Conservation (phyloP, 2,329 filamentous ascomycete species). For the Coniochaeta sp. region DNA sequence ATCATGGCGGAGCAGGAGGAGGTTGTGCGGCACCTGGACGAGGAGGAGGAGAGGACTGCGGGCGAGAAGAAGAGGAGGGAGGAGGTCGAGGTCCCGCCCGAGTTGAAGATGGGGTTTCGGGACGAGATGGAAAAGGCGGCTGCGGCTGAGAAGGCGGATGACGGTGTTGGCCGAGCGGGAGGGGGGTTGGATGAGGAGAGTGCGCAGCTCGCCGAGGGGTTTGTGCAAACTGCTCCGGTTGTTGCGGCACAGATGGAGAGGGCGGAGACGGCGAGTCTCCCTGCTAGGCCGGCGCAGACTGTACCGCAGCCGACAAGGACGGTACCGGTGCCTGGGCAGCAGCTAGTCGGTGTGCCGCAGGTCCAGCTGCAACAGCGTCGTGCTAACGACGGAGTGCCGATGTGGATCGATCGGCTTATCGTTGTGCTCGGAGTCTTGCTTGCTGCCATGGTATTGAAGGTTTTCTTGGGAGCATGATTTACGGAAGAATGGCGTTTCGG, state of each 20-base stretch:
- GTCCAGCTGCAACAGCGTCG: conserved; percentile 9
- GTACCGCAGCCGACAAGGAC: conserved; percentile 27
- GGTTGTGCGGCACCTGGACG: conserved; percentile 32
- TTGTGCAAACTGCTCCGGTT: conserved; percentile 38
- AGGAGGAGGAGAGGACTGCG: conserved; percentile 8
- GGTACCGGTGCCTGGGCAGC: conserved; percentile 16
- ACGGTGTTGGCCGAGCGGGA: not conserved
- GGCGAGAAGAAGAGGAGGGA: conserved; percentile 12
- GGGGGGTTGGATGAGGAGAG: conserved; percentile 25
- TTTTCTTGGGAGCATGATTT: conserved; percentile 23
- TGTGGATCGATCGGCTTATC: conserved; percentile 79
- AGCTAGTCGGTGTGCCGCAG: not conserved
- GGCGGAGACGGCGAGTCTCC: not conserved
- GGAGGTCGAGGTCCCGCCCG: conserved; percentile 44
- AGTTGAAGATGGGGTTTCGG: conserved; percentile 60
- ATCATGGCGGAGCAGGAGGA: conserved; percentile 66
- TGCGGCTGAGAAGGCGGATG: conserved; percentile 9
- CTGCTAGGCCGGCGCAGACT: conserved; percentile 15
- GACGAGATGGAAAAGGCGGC: conserved; percentile 54
- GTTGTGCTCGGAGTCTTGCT: conserved; percentile 63
- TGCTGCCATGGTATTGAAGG: conserved; percentile 59
- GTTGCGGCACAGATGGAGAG: not conserved
- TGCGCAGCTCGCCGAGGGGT: conserved; percentile 49
- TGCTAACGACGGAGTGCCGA: conserved; percentile 44
- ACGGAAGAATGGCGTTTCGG: not conserved